Conservation (phyloP, 352 stramenopile species). For the Globisporangium splendens region DNA sequence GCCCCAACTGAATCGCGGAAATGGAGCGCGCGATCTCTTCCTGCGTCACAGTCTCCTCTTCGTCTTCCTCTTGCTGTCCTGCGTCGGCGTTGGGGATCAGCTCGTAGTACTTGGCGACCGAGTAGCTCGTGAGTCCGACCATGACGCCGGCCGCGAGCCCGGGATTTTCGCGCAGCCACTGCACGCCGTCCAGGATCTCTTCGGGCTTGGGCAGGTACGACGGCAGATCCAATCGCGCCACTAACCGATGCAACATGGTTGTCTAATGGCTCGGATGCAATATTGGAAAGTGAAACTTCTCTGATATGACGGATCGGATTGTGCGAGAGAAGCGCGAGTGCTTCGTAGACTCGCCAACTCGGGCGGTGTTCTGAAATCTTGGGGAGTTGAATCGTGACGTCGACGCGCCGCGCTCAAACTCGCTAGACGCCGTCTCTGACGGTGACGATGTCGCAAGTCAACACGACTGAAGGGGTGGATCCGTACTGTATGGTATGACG, state of each 20-base stretch:
- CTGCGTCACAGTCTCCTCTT: conserved; percentile 28
- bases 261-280: neutral
- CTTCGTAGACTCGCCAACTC: neutral
- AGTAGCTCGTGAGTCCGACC: conserved; percentile 66
- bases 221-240: conserved; percentile 40
- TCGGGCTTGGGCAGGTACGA: conserved; percentile 62
- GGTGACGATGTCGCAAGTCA: neutral
- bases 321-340: conserved; percentile 4
- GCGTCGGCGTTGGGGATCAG: conserved; percentile 19
- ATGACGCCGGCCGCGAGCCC: conserved; percentile 57
- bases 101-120: conserved; percentile 66
- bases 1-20: conserved; percentile 37
- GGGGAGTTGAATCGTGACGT: conserved; percentile 12
- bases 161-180: conserved; percentile 67
- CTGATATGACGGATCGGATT: neutral
- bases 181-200: conserved; percentile 60
- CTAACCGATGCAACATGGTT: conserved; percentile 28
- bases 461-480: neutral
- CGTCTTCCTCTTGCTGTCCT: conserved; percentile 20
- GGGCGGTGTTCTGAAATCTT: neutral
- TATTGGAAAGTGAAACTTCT: conserved; percentile 6
- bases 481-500: neutral
- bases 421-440: neutral
- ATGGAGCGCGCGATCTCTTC: conserved; percentile 53
- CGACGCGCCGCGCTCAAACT: conserved; percentile 15